Conservation (phyloP, 352 stramenopile genomes). For the Phytopythium kandeliae region DNA sequence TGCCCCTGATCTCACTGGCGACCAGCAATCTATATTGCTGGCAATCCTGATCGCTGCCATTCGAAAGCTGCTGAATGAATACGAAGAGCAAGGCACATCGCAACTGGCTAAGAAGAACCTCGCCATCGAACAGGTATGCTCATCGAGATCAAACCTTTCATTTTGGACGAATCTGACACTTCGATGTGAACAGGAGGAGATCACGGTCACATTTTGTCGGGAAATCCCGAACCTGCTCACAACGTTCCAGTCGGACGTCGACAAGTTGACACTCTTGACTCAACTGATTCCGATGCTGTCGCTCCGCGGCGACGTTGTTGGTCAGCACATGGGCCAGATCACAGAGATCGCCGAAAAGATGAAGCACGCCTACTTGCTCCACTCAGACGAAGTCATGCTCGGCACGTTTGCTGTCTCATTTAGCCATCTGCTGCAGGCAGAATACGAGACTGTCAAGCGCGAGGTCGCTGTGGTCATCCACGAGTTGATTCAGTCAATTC, state of each 20-base stretch:
- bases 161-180: too few relatives aligned
- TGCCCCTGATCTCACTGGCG: slow-evolving; percentile 64
- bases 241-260: slow-evolving; percentile 69
- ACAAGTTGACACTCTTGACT: slow-evolving; percentile 72
- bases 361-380: slow-evolving; percentile 58
- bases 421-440: slow-evolving; percentile 58
- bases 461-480: slow-evolving; percentile 73
- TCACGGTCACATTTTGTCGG: slow-evolving; percentile 73
- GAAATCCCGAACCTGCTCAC: slow-evolving; percentile 74
- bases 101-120: slow-evolving; percentile 40
- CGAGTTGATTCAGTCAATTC: slow-evolving; percentile 59
- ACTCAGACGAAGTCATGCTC: slow-evolving; percentile 71
- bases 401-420: slow-evolving; percentile 60
- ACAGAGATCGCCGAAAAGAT: slow-evolving; percentile 73
- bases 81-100: slow-evolving; percentile 17
- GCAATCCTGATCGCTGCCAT: slow-evolving; percentile 62
- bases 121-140: slow-evolving; percentile 43
- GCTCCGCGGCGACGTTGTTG: slow-evolving; percentile 53
- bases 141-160: not conserved
- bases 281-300: slow-evolving; percentile 72
- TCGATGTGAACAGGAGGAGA: slow-evolving; percentile 45
- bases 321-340: slow-evolving; percentile 59
- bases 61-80: slow-evolving; percentile 42
- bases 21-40: slow-evolving; percentile 80
- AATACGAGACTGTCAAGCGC: slow-evolving; percentile 74